Percentiles rank a stretch among this genome's conserved stretches.
phyloP scores from a whole-genome alignment of 768 basidiomycete genomes.

The Russula dissimulans region DNA sequence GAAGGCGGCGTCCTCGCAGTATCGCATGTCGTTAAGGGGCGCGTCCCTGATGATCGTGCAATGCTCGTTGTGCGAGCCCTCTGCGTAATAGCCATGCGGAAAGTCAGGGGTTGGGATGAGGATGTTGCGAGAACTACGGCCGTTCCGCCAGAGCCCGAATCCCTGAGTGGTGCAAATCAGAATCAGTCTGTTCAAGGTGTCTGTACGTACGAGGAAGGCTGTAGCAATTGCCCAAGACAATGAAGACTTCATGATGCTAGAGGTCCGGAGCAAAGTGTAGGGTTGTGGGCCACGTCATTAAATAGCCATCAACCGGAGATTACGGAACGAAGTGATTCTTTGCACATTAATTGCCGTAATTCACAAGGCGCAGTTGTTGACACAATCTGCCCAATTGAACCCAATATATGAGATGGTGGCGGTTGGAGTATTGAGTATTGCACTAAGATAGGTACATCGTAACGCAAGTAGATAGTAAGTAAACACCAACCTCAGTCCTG shows the following conservation, averaged over 20 bases:
- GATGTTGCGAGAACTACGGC: constrained; percentile 11
- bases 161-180: not conserved
- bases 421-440: no score
- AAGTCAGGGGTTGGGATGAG: constrained; percentile 16
- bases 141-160: constrained; percentile 12
- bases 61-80: constrained; percentile 39
- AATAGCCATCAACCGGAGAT: not conserved
- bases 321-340: no score
- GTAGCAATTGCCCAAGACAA: constrained; percentile 3
- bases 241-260: constrained; percentile 10
- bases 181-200: not conserved
- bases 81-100: constrained; percentile 25
- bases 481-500: no score
- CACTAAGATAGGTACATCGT: no score
- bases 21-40: constrained; percentile 28
- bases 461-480: no score
- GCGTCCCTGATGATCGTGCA: constrained; percentile 35
- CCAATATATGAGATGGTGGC: no score
- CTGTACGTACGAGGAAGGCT: constrained; percentile 1
- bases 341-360: no score
- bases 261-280: not conserved
- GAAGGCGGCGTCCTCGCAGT: constrained; percentile 57
- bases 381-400: no score
- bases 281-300: not conserved
- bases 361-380: no score